phyloP scores from a whole-genome alignment of 2,329 filamentous ascomycete genomes.

The Cladosporium sp. region DNA sequence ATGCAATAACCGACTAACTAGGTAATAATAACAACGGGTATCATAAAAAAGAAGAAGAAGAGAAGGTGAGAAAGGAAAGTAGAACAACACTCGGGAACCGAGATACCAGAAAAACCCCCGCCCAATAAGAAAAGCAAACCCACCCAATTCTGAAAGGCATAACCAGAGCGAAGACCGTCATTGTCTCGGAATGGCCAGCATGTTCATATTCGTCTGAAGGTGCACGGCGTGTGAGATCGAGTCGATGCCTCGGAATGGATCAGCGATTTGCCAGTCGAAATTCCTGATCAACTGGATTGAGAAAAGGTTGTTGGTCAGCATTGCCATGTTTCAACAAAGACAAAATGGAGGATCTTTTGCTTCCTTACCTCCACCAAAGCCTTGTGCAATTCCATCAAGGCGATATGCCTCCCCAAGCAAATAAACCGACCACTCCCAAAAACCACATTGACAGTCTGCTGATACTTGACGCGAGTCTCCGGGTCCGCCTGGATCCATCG shows the following conservation, averaged over 20 bases:
- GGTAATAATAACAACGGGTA: no score
- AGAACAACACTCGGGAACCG: no score
- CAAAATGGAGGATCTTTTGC: no score
- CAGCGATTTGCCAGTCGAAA: constrained; percentile 17
- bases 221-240: constrained; percentile 12
- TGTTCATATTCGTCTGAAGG: constrained; percentile 17
- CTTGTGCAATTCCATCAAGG: constrained; percentile 48
- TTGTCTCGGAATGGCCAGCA: constrained; percentile 13
- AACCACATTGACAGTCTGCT: constrained; percentile 38
- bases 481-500: constrained; percentile 43
- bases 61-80: no score
- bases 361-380: constrained; percentile 44
- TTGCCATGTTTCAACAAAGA: background rate
- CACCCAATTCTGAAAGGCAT: no score
- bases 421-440: constrained; percentile 44
- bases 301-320: background rate
- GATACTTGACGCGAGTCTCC: constrained; percentile 34
- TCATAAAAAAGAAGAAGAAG: no score
- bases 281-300: constrained; percentile 26
- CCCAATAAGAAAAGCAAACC: no score
- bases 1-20: no score
- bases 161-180: no score
- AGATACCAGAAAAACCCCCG: no score
- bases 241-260: constrained; percentile 14
- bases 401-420: constrained; percentile 47